Base-by-base conservation (phyloP, 1,139 yeast species). In the Scheffersomyces illinoinensis region DNA sequence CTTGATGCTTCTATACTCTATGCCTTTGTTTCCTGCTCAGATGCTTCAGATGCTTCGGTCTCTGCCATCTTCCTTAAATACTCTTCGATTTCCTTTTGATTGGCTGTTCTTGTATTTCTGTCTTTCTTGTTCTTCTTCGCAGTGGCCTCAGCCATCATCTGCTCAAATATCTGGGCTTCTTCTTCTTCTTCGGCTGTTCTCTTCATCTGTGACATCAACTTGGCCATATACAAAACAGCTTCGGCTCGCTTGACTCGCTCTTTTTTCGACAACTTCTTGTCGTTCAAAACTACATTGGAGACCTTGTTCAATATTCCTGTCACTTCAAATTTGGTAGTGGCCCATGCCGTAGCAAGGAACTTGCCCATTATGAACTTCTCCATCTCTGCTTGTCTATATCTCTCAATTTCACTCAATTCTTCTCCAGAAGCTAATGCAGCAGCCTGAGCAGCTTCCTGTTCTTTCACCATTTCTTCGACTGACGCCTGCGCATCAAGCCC, bases 321-420 rank as follows among this genome's bases (percentile, higher is more conserved):
- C 54, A 89, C 86, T 72, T 90, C 96, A 68, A 85, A 89, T 66
- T 87, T 89, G 18, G 92, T 86, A 51, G 90, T 82, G 1, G 89
- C 90, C 96, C 96, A 90, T 23, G 91, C 92, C 10, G 91, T 88
- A 19, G 89, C 90, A 58, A 90, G 79, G 56, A 90, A 81, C 71
- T 90, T 89, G 33, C 96, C 95, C 3, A 90, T 88, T 72, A 89
- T 83, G 47, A 83, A 75, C 57, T 89, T 79, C 68, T 89, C 92
- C 68, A 85, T 82, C 67, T 88, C 89, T 6, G 85, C 88, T 63
- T 84, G 84, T 67, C 84, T 82, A 59, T 77, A 76, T 54, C 76
- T 76, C 63, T 85, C 89, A 61, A 77, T 77, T 17, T 71, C 76
- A 0, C 82, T 68, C 23, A 78, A 64, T 55, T 74, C 75, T 4